Conservation (phyloP, 2,329 filamentous ascomycete genomes). For the Fusarium sulawesiense region DNA sequence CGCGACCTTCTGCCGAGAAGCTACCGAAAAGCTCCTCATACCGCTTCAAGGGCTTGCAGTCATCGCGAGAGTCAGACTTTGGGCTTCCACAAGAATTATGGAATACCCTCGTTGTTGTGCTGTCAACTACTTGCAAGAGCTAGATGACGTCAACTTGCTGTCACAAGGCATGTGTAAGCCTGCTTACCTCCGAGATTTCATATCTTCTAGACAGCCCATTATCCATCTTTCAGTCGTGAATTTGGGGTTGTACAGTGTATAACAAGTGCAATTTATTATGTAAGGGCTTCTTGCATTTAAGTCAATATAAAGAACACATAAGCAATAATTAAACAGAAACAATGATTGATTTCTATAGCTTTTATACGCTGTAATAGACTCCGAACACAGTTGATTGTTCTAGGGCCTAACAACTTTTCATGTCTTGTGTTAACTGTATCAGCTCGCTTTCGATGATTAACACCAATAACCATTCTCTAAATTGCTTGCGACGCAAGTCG, state of each 20-base stretch:
- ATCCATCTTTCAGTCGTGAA: not conserved
- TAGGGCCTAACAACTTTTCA: no score
- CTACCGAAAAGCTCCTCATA: not conserved
- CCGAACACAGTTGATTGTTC: no score
- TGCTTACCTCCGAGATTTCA: not conserved
- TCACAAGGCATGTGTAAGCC: accelerated
- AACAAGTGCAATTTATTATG: not conserved
- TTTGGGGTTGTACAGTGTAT: not conserved
- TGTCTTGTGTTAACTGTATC: no score
- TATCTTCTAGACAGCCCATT: not conserved
- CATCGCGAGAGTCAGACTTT: not conserved
- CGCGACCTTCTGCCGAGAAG: not conserved
- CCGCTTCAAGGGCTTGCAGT: not conserved
- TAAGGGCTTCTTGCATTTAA: not conserved
- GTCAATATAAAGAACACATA: no score
- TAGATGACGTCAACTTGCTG: not conserved
- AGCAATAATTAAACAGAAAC: no score
- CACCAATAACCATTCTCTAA: no score
- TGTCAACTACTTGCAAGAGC: not conserved
- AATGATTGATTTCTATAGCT: not conserved
- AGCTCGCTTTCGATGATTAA: no score
- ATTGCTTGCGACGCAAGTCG: not conserved
- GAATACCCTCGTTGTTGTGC: not conserved
- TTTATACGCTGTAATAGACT: no score
- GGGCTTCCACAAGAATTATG: not conserved